These are phyloP conservation scores for Cyberlindnera mrakii DNA, from an alignment of 805 yeast species.

Conservation along the genomic window DNA sequence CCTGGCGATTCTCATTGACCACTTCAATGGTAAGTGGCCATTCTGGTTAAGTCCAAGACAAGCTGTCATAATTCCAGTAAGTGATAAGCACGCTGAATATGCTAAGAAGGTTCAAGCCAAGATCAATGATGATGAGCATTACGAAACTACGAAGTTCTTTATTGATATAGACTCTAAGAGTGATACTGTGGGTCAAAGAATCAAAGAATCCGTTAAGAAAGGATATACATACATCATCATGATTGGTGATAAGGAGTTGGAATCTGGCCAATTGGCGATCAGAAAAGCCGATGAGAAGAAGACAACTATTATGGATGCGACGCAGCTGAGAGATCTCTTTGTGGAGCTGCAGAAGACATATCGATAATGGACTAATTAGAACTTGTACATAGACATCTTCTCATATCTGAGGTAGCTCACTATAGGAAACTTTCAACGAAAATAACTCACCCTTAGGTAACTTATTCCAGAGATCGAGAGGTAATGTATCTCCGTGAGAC, in stretches of 20 bases:
- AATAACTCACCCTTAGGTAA: constrained; percentile 1
- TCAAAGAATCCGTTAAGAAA: constrained; percentile 68
- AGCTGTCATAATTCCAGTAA: constrained; percentile 77
- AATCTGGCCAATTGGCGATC: constrained; percentile 51
- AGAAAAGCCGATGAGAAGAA: constrained; percentile 50
- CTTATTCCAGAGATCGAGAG: constrained; percentile 42
- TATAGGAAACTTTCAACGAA: not conserved
- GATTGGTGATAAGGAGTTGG: constrained; percentile 82
- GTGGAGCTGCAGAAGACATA: constrained; percentile 44
- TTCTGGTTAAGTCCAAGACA: constrained; percentile 95
- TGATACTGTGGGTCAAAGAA: constrained; percentile 75
- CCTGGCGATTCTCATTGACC: constrained; percentile 84
- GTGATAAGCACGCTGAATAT: constrained; percentile 49
- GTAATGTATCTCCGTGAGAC: constrained; percentile 49
- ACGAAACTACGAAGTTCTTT: constrained; percentile 48
- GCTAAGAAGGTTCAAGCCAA: constrained; percentile 42
- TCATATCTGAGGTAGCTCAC: not conserved
- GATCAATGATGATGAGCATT: constrained; percentile 42
- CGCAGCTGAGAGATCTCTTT: constrained; percentile 50
- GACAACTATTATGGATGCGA: constrained; percentile 35
- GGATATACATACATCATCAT: constrained; percentile 79
- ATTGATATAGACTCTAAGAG: constrained; percentile 72
- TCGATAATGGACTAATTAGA: constrained; percentile 18
- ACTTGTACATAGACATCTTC: constrained; percentile 16
- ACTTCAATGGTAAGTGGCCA: constrained; percentile 92